phyloP scores from a whole-genome alignment of 352 stramenopile genomes.

The Globisporangium sylvaticum region DNA sequence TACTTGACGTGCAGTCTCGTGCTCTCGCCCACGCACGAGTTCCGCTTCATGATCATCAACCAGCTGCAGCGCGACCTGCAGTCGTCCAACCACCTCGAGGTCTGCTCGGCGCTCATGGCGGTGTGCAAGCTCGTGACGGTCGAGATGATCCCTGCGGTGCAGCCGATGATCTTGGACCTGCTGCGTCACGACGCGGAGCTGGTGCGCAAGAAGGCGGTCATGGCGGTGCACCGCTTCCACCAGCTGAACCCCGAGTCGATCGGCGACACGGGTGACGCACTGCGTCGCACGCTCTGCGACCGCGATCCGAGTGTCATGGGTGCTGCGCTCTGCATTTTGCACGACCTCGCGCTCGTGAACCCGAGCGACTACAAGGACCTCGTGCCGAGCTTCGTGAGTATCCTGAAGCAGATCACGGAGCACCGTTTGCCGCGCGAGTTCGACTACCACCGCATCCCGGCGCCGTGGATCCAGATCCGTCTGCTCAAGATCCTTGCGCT shows the following conservation, averaged over 20 bases:
- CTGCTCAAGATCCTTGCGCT: conserved; percentile 96
- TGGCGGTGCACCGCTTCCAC: conserved; percentile 97
- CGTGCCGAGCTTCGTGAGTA: conserved; percentile 97
- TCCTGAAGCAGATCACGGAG: conserved; percentile 99
- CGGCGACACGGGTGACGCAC: conserved; percentile 86
- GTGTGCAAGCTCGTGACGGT: conserved; percentile 95
- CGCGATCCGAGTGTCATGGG: conserved; percentile 99
- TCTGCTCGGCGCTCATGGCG: conserved; percentile 94
- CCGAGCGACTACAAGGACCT: conserved; percentile 97
- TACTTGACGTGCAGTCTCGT: conserved; percentile 95
- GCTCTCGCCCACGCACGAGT: conserved; percentile 98
- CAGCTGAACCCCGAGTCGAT: conserved; percentile 95
- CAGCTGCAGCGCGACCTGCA: conserved; percentile 96
- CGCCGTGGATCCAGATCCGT: conserved; percentile 99
- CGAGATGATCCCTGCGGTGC: conserved; percentile 98
- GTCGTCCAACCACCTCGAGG: conserved; percentile 91
- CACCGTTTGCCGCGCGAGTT: conserved; percentile 97
- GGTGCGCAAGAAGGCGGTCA: conserved; percentile 99
- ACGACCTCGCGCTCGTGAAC: conserved; percentile 90
- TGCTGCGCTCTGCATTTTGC: conserved; percentile 90
- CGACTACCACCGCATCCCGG: conserved; percentile 99
- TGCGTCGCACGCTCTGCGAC: conserved; percentile 97
- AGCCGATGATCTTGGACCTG: conserved; percentile 94
- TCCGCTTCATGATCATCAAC: conserved; percentile 99
- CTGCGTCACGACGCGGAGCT: conserved; percentile 95